Evolutionary conservation across 2,329 filamentous ascomycete species (phyloP).

Genomic region (Diaporthe batatas): DNA sequence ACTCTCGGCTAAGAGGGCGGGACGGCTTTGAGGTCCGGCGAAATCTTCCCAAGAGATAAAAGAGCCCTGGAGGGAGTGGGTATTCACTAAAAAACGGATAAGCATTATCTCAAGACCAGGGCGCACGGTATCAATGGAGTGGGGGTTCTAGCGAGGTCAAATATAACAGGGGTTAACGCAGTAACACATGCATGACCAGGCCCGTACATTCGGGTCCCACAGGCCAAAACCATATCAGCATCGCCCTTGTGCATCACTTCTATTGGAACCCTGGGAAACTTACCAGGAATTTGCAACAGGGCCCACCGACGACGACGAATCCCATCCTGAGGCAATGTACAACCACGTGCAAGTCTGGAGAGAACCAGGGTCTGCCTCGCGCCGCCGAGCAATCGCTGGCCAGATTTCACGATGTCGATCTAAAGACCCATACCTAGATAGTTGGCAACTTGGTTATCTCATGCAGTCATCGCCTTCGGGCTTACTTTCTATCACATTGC

Average conservation of each 20-base stretch:
- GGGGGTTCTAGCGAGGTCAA: neutral
- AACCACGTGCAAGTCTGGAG: constrained; percentile 10
- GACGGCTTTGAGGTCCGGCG: neutral
- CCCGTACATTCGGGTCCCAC: constrained; percentile 19
- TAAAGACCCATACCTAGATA: neutral
- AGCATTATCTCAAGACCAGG: constrained; percentile 9
- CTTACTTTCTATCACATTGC: neutral
- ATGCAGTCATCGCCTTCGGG: constrained; percentile 2
- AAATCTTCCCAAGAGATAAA: neutral
- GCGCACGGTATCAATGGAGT: neutral
- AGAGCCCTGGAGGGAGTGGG: neutral
- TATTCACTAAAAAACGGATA: neutral
- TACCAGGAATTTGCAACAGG: neutral
- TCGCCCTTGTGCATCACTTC: neutral
- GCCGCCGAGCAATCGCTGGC: neutral
- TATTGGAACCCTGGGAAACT: neutral
- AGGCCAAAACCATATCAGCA: neutral
- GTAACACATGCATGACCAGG: neutral
- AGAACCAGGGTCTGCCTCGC: neutral
- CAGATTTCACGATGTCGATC: neutral
- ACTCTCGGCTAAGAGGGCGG: neutral
- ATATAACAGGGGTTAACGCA: constrained; percentile 18
- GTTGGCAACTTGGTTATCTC: neutral
- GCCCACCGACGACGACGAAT: too few species aligned
- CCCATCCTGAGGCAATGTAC: constrained; percentile 4